A percentile compares a stretch with the other conserved stretches of the same genome.
Evolutionary conservation across 2,329 filamentous ascomycete species (phyloP).

Genomic region (Stemphylium lycopersici): DNA sequence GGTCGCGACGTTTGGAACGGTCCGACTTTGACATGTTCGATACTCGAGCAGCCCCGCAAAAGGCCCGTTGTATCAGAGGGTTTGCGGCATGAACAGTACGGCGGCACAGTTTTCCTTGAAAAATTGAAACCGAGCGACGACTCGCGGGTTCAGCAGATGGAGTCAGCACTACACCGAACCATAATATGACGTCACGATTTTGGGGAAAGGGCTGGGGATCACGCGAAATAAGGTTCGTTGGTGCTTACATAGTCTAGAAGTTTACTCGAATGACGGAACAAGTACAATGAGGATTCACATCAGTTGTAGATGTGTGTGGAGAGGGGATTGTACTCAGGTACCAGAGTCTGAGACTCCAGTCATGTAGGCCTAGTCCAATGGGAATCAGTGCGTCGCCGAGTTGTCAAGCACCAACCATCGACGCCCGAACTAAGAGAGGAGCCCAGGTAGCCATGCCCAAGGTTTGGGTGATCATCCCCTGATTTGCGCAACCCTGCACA

Average conservation of each 20-base stretch:
- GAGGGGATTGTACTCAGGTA: background rate
- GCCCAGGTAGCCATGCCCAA: slow-evolving; percentile 14
- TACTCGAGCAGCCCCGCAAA: slow-evolving; percentile 5
- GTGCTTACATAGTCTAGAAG: background rate
- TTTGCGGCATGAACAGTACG: background rate
- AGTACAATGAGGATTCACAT: background rate
- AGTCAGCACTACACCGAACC: background rate
- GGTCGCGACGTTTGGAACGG: slow-evolving; percentile 13
- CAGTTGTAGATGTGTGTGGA: background rate
- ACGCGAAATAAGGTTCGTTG: background rate
- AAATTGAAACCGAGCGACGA: background rate
- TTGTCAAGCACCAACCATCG: slow-evolving; percentile 4
- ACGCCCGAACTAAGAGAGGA: slow-evolving; percentile 10
- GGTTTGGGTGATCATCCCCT: slow-evolving; percentile 12
- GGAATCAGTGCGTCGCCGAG: slow-evolving; percentile 1
- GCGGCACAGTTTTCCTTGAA: background rate
- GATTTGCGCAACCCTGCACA: slow-evolving; percentile 7
- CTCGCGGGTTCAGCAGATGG: background rate
- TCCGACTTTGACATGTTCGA: slow-evolving; percentile 15
- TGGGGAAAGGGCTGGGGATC: background rate
- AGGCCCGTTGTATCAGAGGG: slow-evolving; percentile 14
- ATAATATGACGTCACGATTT: slow-evolving; percentile 4
- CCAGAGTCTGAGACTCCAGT: slow-evolving; percentile 4
- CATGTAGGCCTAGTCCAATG: background rate
- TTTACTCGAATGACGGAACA: background rate